Evolutionary conservation across 805 yeast species (phyloP).

Genomic region (Metschnikowia kofuensis): DNA sequence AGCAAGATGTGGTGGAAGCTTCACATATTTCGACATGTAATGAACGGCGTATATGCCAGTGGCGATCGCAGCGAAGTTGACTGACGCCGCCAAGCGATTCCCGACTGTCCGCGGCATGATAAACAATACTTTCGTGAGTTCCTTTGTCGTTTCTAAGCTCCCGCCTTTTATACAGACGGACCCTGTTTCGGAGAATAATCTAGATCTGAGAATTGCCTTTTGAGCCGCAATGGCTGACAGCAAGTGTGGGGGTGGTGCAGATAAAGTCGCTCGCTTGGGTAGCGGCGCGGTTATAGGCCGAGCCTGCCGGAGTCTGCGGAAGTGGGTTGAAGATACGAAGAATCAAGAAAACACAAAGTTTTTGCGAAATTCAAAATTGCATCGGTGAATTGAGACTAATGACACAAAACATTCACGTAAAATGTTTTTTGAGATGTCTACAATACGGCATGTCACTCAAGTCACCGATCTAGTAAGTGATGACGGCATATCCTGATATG

Average conservation of each 20-base stretch:
- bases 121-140: background rate
- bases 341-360: too few species aligned
- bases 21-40: conserved; percentile 16
- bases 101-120: conserved; percentile 26
- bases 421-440: too few species aligned
- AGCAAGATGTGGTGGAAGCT: conserved; percentile 48
- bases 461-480: too few species aligned
- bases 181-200: background rate
- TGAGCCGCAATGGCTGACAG: background rate
- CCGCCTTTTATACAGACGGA: background rate
- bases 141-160: background rate
- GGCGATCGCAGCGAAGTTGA: conserved; percentile 24
- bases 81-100: conserved; percentile 23
- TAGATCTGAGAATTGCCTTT: background rate
- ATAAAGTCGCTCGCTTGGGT: background rate
- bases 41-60: conserved; percentile 30
- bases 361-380: too few species aligned
- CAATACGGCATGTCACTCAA: too few species aligned
- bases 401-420: too few species aligned
- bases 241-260: background rate
- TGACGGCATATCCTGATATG: too few species aligned
- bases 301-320: too few species aligned
- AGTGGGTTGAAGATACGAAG: too few species aligned
- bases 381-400: too few species aligned
- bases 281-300: too few species aligned